These are phyloP conservation scores for Coix lacrymajobi DNA, from an alignment of 176 grass and related monocot species.

Conservation along the genomic window DNA sequence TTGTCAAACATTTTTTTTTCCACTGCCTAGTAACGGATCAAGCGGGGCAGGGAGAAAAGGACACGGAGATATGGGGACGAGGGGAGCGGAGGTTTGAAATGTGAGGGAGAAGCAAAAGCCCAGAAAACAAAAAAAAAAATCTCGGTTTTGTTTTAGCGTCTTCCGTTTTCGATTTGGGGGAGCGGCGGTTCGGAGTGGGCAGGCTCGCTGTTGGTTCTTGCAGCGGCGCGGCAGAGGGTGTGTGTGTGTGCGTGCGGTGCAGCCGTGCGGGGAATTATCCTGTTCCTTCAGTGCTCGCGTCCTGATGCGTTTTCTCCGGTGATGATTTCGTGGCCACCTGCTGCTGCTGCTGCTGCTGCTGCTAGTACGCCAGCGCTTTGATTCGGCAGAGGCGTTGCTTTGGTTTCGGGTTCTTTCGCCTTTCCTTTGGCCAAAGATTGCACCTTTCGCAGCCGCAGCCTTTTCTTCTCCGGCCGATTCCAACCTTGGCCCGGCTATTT, in stretches of 20 bases:
- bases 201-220: conserved; percentile 26
- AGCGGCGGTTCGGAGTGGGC: conserved; percentile 20
- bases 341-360: conserved; percentile 11
- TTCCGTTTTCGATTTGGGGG: conserved; percentile 33
- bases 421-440: conserved; percentile 55
- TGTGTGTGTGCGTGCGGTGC: neutral
- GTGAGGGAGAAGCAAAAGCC: conserved; percentile 30
- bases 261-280: conserved; percentile 2
- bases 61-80: conserved; percentile 10
- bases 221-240: neutral
- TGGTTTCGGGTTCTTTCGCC: conserved; percentile 19
- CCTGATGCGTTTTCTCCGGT: conserved; percentile 28
- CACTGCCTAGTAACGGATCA: conserved; percentile 46
- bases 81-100: conserved; percentile 44
- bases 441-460: conserved; percentile 48
- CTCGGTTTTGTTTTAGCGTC: neutral
- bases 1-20: conserved; percentile 9
- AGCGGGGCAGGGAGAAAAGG: conserved; percentile 19
- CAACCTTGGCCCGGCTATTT: conserved; percentile 10
- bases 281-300: conserved; percentile 1
- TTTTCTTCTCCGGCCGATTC: conserved; percentile 33
- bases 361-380: conserved; percentile 13
- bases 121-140: neutral
- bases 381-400: conserved; percentile 53
- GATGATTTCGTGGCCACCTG: conserved; percentile 28